Conservation (phyloP, 352 stramenopile species). For the Aphanomyces stellatus region DNA sequence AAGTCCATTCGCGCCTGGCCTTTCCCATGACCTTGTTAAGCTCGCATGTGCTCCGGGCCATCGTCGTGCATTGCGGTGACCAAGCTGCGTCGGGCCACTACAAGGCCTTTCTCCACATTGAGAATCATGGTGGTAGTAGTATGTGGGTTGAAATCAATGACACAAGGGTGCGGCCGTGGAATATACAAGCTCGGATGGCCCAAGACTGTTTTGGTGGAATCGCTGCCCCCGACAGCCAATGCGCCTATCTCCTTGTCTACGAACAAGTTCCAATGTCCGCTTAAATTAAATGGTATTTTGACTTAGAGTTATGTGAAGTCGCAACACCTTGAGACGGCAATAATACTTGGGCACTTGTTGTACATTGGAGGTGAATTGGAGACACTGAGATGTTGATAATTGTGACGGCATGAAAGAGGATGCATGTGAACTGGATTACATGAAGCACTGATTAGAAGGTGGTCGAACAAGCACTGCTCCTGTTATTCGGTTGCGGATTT, state of each 20-base stretch:
- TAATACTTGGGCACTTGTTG: no score
- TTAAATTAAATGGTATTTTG: no score
- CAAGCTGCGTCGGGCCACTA: background rate
- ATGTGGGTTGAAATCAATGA: conserved; percentile 6
- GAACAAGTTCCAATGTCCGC: background rate
- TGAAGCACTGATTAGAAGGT: no score
- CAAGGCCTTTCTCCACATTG: background rate
- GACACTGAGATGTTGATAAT: no score
- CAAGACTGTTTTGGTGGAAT: background rate
- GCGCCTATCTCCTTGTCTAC: background rate
- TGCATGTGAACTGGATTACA: no score
- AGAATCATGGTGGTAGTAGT: no score
- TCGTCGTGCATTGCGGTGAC: conserved; percentile 3
- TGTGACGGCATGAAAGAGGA: no score
- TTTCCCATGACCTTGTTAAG: background rate
- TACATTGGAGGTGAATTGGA: no score
- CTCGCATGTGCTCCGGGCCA: background rate
- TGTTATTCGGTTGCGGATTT: no score
- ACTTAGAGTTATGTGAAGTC: no score
- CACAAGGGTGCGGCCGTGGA: background rate
- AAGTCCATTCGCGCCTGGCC: background rate
- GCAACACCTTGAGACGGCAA: no score
- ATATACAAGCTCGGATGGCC: background rate
- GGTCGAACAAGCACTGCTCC: no score
- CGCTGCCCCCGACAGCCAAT: background rate